Base-by-base conservation (phyloP, 352 stramenopile genomes). In the Pythium vanterpoolii region DNA sequence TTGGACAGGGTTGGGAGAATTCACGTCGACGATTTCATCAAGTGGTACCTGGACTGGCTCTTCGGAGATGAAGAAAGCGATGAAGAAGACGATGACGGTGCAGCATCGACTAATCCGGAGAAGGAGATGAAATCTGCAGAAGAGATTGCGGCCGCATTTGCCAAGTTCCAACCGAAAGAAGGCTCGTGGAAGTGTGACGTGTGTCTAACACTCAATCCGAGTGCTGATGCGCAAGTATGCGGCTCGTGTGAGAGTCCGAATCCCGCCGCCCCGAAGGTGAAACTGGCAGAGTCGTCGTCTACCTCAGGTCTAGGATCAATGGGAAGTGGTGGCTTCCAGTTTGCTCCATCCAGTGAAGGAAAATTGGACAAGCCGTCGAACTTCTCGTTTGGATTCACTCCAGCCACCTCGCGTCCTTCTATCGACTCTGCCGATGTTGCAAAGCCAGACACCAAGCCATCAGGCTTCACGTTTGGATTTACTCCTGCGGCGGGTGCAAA, bases 21-120 rank as follows among this genome's bases (percentile, higher is more conserved):
- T 18, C 65, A 76, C 24, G 73, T 85, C 30, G 51, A 69, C 3
- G 75, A 85, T 26, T 89, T 89, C 36, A 68, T 80, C 36, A 59
- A 60, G 27, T 89, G 79, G 79, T 89, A 89, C 45, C 49, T 87
- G 10, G 65, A 73, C 56, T 89, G 77, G 77, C 66, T 89, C 53
- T 85, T 89, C 31, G 73, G 70, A n/a, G 73, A 73, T 24, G 52
- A 59, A n/a, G 73, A 77, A 13, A 76, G 67, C 5, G 76, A 87
- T 18, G 77, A 77, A 1, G 73, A 76, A 46, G 69, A 81, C 11
- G 54, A 68, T 1, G 62, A 68, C 33, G 36, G 16, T 56, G 49
- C 30, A 18, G 40, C 62, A 10, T 66, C 36, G 13, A n/a, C 21
- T 8, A 44, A 43, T 6, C n/a, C 54, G 7, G 49, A 61, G 23